Conservation (phyloP, 208 protist genomes). For the Crithidia expoeki region DNA sequence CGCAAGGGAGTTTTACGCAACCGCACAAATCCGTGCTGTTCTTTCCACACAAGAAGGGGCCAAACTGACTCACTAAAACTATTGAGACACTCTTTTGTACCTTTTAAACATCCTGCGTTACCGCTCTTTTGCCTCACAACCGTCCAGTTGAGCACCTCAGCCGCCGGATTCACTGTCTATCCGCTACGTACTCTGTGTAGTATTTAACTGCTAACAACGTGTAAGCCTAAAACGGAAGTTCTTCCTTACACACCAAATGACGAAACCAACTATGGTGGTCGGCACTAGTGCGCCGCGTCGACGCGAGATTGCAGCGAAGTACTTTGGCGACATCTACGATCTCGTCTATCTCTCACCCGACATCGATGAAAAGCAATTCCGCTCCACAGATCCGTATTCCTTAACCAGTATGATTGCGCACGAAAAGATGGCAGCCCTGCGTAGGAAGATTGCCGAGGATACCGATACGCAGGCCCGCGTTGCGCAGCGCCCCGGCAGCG, state of each 20-base stretch:
- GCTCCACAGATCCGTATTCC: conserved; percentile 46
- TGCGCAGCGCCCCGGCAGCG: conserved; percentile 27
- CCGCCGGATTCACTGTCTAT: too few relatives aligned
- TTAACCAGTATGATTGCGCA: conserved; percentile 60
- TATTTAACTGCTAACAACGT: too few relatives aligned
- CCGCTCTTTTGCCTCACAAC: neutral
- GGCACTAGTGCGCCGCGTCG: conserved; percentile 72
- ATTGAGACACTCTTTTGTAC: too few relatives aligned
- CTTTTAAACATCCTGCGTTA: too few relatives aligned
- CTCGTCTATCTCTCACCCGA: conserved; percentile 69
- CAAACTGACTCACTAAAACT: neutral
- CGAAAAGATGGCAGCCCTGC: conserved; percentile 45
- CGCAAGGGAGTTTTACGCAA: too few relatives aligned
- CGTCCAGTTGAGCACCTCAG: neutral
- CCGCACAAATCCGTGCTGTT: too few relatives aligned
- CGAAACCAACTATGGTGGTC: conserved; percentile 67
- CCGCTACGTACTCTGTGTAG: too few relatives aligned
- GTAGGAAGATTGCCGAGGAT: conserved; percentile 15
- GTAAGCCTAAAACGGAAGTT: too few relatives aligned
- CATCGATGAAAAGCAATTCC: conserved; percentile 83
- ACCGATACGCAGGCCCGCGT: conserved; percentile 15
- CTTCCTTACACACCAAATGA: too few relatives aligned
- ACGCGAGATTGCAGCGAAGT: conserved; percentile 33
- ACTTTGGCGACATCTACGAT: conserved; percentile 54
- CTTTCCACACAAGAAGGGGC: too few relatives aligned